Conservation (phyloP, 2,329 filamentous ascomycete genomes). For the Albophoma yamanashiensis region DNA sequence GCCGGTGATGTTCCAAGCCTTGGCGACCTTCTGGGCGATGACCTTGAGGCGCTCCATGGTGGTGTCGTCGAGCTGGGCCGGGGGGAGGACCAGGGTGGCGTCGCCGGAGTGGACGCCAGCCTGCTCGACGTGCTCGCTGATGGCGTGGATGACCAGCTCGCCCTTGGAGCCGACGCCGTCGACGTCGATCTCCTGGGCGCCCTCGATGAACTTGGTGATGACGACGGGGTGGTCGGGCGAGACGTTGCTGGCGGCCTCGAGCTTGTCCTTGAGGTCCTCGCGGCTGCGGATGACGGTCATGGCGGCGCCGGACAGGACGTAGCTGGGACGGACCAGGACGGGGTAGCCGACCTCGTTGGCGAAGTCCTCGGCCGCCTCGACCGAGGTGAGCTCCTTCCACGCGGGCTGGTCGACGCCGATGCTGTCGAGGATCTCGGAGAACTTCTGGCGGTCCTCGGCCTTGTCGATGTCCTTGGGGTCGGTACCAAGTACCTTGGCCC, state of each 20-base stretch:
- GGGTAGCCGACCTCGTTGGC: slow-evolving; percentile 81
- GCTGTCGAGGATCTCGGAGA: slow-evolving; percentile 92
- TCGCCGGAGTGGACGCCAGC: slow-evolving; percentile 98
- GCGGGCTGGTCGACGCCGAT: slow-evolving; percentile 95
- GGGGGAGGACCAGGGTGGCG: slow-evolving; percentile 86
- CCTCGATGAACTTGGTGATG: slow-evolving; percentile 97
- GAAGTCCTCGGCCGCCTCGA: slow-evolving; percentile 78
- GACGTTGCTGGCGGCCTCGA: slow-evolving; percentile 79
- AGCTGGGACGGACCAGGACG: slow-evolving; percentile 86
- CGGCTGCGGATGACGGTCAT: slow-evolving; percentile 94
- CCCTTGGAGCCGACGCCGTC: slow-evolving; percentile 85
- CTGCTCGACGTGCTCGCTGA: slow-evolving; percentile 93
- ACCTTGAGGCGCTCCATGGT: slow-evolving; percentile 85
- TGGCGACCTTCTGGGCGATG: slow-evolving; percentile 91
- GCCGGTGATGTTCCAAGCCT: slow-evolving; percentile 93
- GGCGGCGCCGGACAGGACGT: slow-evolving; percentile 92
- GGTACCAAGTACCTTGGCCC: slow-evolving; percentile 84
- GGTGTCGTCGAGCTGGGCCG: slow-evolving; percentile 62
- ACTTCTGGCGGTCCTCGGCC: slow-evolving; percentile 96
- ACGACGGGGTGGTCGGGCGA: slow-evolving; percentile 96
- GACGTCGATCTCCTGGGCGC: slow-evolving; percentile 91
- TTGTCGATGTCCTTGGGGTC: slow-evolving; percentile 93
- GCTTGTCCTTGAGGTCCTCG: slow-evolving; percentile 87
- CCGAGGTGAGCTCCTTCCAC: slow-evolving; percentile 94
- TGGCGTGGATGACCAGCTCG: slow-evolving; percentile 79